Evolutionary conservation across 768 basidiomycete species (phyloP), one percentile per base, ranked within the genome.

Genomic region (Hygrocybe coccinea): DNA sequence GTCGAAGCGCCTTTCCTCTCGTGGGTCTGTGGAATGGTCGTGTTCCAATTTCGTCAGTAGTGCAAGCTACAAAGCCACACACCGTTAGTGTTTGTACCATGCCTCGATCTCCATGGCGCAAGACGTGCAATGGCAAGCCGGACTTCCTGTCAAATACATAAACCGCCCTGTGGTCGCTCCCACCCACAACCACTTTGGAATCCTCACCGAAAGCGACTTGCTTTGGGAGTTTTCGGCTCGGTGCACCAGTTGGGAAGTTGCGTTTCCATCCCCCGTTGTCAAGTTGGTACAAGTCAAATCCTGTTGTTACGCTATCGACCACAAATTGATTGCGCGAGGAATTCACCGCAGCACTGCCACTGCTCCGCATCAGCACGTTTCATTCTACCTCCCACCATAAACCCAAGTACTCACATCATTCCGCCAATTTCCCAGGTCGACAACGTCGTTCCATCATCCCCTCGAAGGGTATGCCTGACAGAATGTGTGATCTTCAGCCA

Each of bases 141-240:
- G 63, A 55, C 25, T 60, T 62, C 2, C 55, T n/a, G 8, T 65
- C 61, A 36, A 62, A 65, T 21, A 65, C 56, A 50, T 64, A 64
- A 6, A 61, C 61, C 5, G 41, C 29, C 4, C 63, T 59, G 47
- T 65, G 61, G 52, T 65, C 63, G 47, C 64, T 65, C 21, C 64
- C 64, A 12, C 60, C 57, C n/a, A 65, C 47, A 17, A 64, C 44
- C 11, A 54, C 47, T 15, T 46, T 41, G 11, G 43, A 33, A 24
- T 54, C 33, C 24, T 60, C 49, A 12, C 48, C 57, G 24, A 65
- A 64, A 15, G 44, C 59, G 3, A 65, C 61, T 24, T 60, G 52
- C 49, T 62, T 64, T 2, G 63, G 63, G 33, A 56, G 50, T 29
- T 56, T 59, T 39, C 50, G 58, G 19, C 25, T 39, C 0, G 63